These are phyloP conservation scores for Agroathelia rolfsii DNA, from an alignment of 1,284 basidiomycete genomes.

Conservation along the genomic window DNA sequence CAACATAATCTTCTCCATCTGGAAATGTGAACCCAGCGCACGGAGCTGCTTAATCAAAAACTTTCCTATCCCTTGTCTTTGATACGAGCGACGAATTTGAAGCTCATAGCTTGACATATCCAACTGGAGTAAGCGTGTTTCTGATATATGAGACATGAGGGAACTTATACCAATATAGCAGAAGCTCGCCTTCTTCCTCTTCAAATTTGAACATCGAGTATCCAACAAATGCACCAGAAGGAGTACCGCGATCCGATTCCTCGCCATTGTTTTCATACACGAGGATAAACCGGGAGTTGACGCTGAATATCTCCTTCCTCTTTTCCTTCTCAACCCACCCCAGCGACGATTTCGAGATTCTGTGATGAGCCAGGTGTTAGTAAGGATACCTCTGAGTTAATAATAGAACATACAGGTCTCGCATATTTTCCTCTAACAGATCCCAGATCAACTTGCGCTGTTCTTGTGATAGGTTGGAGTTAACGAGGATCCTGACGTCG, in stretches of 20 bases:
- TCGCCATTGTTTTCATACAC: slow-evolving; percentile 5
- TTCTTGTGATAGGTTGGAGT: slow-evolving; percentile 27
- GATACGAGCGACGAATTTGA: slow-evolving; percentile 13
- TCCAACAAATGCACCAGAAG: slow-evolving; percentile 10
- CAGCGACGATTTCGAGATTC: slow-evolving; percentile 12
- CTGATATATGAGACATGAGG: not conserved
- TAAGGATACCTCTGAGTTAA: not conserved
- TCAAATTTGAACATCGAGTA: slow-evolving; percentile 21
- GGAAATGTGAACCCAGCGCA: slow-evolving; percentile 12
- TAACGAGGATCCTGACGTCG: slow-evolving; percentile 22
- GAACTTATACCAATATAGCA: slow-evolving; percentile 16
- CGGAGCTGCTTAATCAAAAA: slow-evolving; percentile 13
- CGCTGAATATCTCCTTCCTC: slow-evolving; percentile 16
- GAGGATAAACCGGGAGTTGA: slow-evolving; percentile 15
- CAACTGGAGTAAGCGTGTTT: slow-evolving; percentile 1
- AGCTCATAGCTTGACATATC: slow-evolving; percentile 17
- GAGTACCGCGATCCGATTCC: too few species aligned
- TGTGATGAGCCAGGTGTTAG: slow-evolving; percentile 1
- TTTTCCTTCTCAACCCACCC: slow-evolving; percentile 16
- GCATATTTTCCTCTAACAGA: slow-evolving; percentile 15
- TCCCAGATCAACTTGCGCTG: slow-evolving; percentile 12
- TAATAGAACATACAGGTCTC: slow-evolving; percentile 9
- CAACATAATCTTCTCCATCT: slow-evolving; percentile 18
- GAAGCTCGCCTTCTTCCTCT: slow-evolving; percentile 14
- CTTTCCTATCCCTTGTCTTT: slow-evolving; percentile 16